Conservation (phyloP, 1,284 basidiomycete species). For the Naganishia albida region DNA sequence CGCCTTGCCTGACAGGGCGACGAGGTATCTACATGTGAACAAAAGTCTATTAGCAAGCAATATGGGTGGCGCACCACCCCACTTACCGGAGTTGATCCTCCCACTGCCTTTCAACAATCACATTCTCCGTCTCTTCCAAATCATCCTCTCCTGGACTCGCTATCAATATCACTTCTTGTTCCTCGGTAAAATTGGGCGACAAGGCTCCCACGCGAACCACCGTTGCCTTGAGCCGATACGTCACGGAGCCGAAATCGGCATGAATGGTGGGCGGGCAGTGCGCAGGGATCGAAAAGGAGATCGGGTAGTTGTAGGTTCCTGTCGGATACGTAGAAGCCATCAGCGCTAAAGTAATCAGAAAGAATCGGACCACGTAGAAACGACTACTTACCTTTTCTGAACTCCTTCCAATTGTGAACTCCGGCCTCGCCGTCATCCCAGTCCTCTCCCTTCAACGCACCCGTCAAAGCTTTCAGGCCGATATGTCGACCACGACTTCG, state of each 20-base stretch:
- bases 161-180: slow-evolving; percentile 75
- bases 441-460: slow-evolving; percentile 56
- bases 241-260: slow-evolving; percentile 75
- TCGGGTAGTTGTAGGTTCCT: slow-evolving; percentile 94
- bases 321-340: slow-evolving; percentile 8
- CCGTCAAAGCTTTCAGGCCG: slow-evolving; percentile 53
- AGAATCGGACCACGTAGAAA: background rate
- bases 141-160: slow-evolving; percentile 76
- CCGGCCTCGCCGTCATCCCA: slow-evolving; percentile 56
- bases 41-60: background rate
- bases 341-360: background rate
- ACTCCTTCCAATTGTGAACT: slow-evolving; percentile 76
- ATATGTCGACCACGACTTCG: slow-evolving; percentile 50
- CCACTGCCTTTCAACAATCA: slow-evolving; percentile 89
- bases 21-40: slow-evolving; percentile 54
- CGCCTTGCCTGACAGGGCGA: slow-evolving; percentile 75
- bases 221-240: slow-evolving; percentile 77
- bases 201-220: slow-evolving; percentile 83
- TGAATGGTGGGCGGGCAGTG: slow-evolving; percentile 77
- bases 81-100: slow-evolving; percentile 82
- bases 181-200: slow-evolving; percentile 69
- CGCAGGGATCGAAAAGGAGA: slow-evolving; percentile 82
- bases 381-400: slow-evolving; percentile 70
- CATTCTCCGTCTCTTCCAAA: slow-evolving; percentile 73
- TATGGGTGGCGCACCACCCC: background rate